These are phyloP conservation scores for Thecaphora frezii DNA, from an alignment of 1,284 basidiomycete genomes.

Conservation along the genomic window DNA sequence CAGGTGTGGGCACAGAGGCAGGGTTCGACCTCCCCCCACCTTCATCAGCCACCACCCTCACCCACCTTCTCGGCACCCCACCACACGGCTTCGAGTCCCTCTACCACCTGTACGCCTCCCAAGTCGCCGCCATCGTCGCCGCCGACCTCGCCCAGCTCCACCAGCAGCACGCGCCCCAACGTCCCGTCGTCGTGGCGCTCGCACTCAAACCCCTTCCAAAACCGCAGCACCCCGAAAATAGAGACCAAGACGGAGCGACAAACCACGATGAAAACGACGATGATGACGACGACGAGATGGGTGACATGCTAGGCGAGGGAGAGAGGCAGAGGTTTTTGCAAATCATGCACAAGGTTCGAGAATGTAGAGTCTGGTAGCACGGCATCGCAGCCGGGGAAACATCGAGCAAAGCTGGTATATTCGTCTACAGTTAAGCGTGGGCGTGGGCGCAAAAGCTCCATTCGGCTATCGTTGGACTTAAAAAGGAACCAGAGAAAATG, in stretches of 20 bases:
- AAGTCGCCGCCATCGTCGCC: conserved; percentile 84
- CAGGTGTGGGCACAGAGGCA: not conserved
- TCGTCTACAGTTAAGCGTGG: too few species aligned
- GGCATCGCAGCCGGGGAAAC: not conserved
- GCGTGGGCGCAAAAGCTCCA: too few species aligned
- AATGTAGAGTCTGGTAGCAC: conserved; percentile 46
- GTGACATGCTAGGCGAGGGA: conserved; percentile 62
- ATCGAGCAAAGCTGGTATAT: not conserved
- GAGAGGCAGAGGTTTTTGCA: conserved; percentile 69
- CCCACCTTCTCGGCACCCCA: conserved; percentile 72
- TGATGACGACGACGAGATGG: conserved; percentile 56
- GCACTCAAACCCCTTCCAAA: conserved; percentile 11
- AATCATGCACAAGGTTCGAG: conserved; percentile 70
- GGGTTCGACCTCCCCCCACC: conserved; percentile 63
- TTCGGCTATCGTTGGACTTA: too few species aligned
- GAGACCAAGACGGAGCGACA: not conserved
- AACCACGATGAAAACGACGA: not conserved
- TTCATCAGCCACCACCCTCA: conserved; percentile 72
- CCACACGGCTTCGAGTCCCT: conserved; percentile 69
- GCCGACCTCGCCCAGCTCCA: conserved; percentile 62
- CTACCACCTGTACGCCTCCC: conserved; percentile 78
- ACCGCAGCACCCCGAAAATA: not conserved
- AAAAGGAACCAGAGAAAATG: too few species aligned
- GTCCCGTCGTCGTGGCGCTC: conserved; percentile 30
- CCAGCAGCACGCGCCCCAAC: conserved; percentile 2